phyloP scores from a whole-genome alignment of 768 basidiomycete genomes.

The Lactarius indigo region DNA sequence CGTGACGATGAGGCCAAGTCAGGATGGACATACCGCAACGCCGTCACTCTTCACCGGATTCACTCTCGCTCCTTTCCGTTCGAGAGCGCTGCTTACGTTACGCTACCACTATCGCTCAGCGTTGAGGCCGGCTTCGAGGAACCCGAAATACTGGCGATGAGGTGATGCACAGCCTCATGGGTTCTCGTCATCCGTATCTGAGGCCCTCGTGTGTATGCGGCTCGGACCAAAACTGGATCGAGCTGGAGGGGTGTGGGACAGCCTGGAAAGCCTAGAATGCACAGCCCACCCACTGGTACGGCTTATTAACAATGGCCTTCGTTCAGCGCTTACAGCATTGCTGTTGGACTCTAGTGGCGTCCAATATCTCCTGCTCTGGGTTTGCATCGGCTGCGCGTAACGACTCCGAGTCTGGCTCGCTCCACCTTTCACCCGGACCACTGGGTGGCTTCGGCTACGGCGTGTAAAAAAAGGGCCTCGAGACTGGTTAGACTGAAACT shows the following conservation, averaged over 20 bases:
- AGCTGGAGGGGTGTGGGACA: not conserved
- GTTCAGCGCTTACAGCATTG: not conserved
- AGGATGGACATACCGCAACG: not conserved
- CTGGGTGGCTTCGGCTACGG: not conserved
- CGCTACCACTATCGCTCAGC: not conserved
- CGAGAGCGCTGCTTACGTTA: not conserved
- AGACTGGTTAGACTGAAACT: not conserved
- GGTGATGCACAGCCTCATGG: not conserved
- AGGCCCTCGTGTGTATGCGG: not conserved
- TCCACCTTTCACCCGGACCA: not conserved
- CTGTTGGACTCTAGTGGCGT: not conserved
- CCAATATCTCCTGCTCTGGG: not conserved
- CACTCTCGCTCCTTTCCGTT: not conserved
- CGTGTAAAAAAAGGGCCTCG: not conserved
- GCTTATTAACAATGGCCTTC: not conserved
- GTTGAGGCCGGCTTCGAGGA: not conserved
- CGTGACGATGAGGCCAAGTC: not conserved
- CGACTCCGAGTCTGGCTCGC: not conserved
- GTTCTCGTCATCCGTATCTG: not conserved
- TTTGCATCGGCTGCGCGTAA: not conserved
- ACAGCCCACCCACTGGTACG: not conserved
- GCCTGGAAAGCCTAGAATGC: not conserved
- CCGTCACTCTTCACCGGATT: not conserved
- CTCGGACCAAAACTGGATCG: not conserved
- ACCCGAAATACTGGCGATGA: not conserved